Base-by-base conservation (phyloP, 164 flowering plant species). In the Cinnamomum chago region DNA sequence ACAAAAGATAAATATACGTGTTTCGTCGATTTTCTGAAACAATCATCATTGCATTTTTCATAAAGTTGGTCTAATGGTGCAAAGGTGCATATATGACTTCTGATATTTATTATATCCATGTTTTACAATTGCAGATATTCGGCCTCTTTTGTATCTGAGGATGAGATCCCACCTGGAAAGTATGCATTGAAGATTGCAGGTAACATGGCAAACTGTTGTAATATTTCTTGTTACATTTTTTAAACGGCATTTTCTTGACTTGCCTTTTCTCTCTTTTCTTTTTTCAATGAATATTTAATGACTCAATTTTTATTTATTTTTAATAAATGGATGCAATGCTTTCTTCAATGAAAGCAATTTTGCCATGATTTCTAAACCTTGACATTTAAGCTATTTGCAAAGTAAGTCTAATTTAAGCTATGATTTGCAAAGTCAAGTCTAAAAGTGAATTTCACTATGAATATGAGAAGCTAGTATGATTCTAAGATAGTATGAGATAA, bases 101-200 rank as follows among this genome's bases (percentile, higher is more conserved):
- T 76, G 67, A 70, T 67, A 47, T 58, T 58, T 72, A 25, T 74
- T 40, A 13, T 7, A 27, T 75, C 33, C 73, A 55, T 6, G 15
- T 70, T 80, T 64, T 76, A 17, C 33, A 58, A n/a, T 83, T 78
- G 76, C 90, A 95, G 99, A 82, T 93, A 95, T 83, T 87, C 94
- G 17, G 90, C 82, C 24, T 86, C 97, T 60, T 77, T 93, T 72
- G 92, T 92, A 74, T 73, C 93, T 30, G 81, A 79, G 72, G 75
- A 82, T 65, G 94, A 93, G 78, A 78, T 90, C 67, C 93, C 97
- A 30, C 80, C 97, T 7, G 90, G 81, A 71, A 84, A 90, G 73
- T 93, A 95, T 89, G 89, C 85, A 76, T 80, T 93, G 2, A 90
- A 86, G 76, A 0, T 93, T 78, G 87, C 83, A 65, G 98, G 99